Conservation (phyloP, 495 filamentous ascomycete species). For the Talaromyces proteolyticus region DNA sequence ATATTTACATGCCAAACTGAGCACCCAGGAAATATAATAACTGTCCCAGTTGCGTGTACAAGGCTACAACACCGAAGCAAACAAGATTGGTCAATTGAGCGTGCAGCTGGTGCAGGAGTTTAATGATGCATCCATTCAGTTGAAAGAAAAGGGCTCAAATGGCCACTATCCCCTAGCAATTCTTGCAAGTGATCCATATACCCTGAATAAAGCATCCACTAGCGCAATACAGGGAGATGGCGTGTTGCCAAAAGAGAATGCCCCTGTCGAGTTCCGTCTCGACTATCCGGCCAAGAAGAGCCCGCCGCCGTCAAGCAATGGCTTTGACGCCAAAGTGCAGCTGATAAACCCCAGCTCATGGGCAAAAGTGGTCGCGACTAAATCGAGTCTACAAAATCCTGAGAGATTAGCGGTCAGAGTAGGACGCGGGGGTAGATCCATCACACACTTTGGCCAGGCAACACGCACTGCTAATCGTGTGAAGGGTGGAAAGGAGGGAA, state of each 20-base stretch:
- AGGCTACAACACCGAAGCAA: conserved; percentile 15
- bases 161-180: background rate
- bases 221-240: background rate
- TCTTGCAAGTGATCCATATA: background rate
- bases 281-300: background rate
- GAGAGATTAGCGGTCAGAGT: background rate
- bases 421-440: background rate
- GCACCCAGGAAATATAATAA: conserved; percentile 1
- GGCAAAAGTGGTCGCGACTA: background rate
- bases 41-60: conserved; percentile 16
- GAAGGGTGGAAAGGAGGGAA: background rate
- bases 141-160: background rate
- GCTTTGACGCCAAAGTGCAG: too few relatives aligned
- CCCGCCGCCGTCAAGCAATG: background rate
- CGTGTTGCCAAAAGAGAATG: background rate
- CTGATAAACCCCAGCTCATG: background rate
- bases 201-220: background rate
- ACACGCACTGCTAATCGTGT: background rate
- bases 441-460: background rate
- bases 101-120: conserved; percentile 17
- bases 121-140: conserved; percentile 1
- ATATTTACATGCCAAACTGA: background rate
- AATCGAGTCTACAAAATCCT: background rate
- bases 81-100: conserved; percentile 22
- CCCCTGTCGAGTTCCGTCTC: background rate